Conservation (phyloP, 331 rosid genomes). For the Rosa hybrid region DNA sequence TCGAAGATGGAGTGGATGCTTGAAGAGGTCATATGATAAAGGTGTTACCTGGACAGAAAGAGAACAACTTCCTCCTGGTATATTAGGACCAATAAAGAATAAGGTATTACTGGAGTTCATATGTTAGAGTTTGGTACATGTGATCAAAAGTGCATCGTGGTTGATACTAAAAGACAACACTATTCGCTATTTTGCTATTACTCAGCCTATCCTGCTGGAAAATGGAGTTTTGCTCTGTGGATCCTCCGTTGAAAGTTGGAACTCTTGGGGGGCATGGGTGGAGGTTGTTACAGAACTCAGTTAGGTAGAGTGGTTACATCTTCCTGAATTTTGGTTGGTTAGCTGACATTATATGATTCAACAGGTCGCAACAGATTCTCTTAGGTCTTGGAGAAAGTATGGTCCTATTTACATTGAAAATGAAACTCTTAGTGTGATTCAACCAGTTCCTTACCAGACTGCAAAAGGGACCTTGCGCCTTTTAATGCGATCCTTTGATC, state of each 20-base stretch:
- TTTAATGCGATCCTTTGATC: constrained; percentile 71
- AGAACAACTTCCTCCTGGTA: constrained; percentile 97
- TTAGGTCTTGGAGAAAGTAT: constrained; percentile 75
- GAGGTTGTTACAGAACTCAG: constrained; percentile 54
- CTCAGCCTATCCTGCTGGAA: constrained; percentile 86
- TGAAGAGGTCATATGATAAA: constrained; percentile 80
- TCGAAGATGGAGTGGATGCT: constrained; percentile 87
- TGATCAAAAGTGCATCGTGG: not conserved
- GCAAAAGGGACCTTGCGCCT: constrained; percentile 66
- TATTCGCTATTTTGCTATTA: not conserved
- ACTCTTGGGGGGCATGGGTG: constrained; percentile 96
- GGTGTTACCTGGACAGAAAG: constrained; percentile 77
- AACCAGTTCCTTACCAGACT: constrained; percentile 87
- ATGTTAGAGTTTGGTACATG: constrained; percentile 1
- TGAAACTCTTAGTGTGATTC: constrained; percentile 74
- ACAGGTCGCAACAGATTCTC: constrained; percentile 66
- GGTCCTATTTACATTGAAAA: constrained; percentile 81
- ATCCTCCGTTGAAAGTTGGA: constrained; percentile 98
- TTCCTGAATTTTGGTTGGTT: constrained; percentile 23
- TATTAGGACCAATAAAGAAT: constrained; percentile 94
- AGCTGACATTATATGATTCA: constrained; percentile 23
- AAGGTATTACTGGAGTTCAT: constrained; percentile 53
- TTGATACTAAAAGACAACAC: not conserved
- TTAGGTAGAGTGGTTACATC: constrained; percentile 16
- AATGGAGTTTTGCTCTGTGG: constrained; percentile 77